Evolutionary conservation across 257 asterid genomes (phyloP), one percentile per base, ranked within the genome.

Genomic region (Salvia miltiorrhiza): DNA sequence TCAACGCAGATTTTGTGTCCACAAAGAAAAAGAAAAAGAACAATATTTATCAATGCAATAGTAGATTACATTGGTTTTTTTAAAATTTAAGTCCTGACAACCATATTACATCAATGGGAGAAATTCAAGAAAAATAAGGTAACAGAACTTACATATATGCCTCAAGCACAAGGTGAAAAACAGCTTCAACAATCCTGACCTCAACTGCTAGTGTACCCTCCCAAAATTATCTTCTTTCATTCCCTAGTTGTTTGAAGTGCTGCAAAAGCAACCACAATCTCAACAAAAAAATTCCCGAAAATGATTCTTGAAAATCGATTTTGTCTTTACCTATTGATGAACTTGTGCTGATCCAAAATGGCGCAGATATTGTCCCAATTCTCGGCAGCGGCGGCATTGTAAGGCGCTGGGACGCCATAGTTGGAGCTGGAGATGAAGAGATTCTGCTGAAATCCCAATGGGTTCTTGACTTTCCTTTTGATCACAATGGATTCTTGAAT

Each of bases 361-460:
- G 75, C 80, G 53, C 48, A 56, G 1, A 80, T 40, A 77, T 71
- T 52, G 30, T 82, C 83, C 92, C 86, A 81, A 39, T 69, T 72
- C 12, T 68, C 73, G 4, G 77, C 9, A 7, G 67, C 72, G 13
- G 77, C 59, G 20, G 43, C 64, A 9, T 24, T 60, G 72, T 62
- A 48, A 6, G 81, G 75, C 13, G 63, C 58, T 0, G 77, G 71
- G 58, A 65, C 40, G 57, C 61, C 72, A 50, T 66, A 69, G 52
- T 77, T 67, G 4, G 73, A 76, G 60, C 71, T 77, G 11, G 82
- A 72, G 28, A 35, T n/a, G 43, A 52, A 45, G 4, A 67, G 57
- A 41, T 81, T 83, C 59, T 66, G 77, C 55, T 80, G 81, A 26
- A 70, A 73, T 17, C 79, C 84, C 20, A 50, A 0, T 5, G 78